Conservation (phyloP, 1,284 basidiomycete species). For the Golubevia sp. region DNA sequence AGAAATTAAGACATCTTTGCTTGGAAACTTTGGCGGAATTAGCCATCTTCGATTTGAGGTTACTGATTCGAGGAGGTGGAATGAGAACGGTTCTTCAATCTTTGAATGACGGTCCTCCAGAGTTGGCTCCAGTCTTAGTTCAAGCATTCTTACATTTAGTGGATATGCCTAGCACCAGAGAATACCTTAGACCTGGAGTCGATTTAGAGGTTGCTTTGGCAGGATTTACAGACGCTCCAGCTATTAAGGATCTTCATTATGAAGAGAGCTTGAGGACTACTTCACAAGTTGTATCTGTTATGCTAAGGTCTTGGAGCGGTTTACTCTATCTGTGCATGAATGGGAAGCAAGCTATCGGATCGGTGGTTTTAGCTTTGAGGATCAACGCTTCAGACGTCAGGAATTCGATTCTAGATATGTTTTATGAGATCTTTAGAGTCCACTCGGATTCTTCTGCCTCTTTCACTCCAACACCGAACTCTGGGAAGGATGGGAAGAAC, state of each 20-base stretch:
- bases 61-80: constrained; percentile 80
- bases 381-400: constrained; percentile 85
- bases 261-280: constrained; percentile 71
- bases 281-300: constrained; percentile 76
- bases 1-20: constrained; percentile 81
- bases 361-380: constrained; percentile 80
- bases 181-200: constrained; percentile 77
- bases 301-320: constrained; percentile 91
- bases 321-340: constrained; percentile 93
- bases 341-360: constrained; percentile 80
- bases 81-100: constrained; percentile 85
- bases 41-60: constrained; percentile 80
- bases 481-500: too few species aligned
- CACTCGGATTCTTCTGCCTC: constrained; percentile 42
- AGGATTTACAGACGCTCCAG: constrained; percentile 87
- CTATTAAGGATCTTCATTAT: constrained; percentile 68
- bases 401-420: constrained; percentile 76
- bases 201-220: constrained; percentile 90
- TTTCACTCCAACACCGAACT: too few species aligned
- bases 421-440: constrained; percentile 82
- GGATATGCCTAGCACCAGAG: constrained; percentile 82
- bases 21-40: constrained; percentile 91
- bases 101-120: constrained; percentile 82
- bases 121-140: constrained; percentile 82
- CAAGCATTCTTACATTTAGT: constrained; percentile 81